These are phyloP conservation scores for Talaromyces sp. DNA, from an alignment of 2,329 filamentous ascomycete genomes.

Conservation along the genomic window DNA sequence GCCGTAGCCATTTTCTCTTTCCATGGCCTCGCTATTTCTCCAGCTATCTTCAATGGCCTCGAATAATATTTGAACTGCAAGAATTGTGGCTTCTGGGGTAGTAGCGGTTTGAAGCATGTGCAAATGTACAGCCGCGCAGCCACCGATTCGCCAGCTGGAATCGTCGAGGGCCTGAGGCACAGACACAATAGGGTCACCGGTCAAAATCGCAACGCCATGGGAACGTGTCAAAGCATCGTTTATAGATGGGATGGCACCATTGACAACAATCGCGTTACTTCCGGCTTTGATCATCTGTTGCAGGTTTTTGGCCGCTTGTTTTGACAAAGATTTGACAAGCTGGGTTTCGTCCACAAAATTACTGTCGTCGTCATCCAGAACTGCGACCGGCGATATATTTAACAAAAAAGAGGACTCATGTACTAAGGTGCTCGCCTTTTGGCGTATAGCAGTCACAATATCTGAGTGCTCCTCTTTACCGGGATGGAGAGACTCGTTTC, in stretches of 20 bases:
- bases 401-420: constrained; percentile 77
- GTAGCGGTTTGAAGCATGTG: constrained; percentile 76
- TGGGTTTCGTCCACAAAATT: constrained; percentile 67
- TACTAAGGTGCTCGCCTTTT: constrained; percentile 75
- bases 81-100: constrained; percentile 64
- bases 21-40: constrained; percentile 98
- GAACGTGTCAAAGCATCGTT: constrained; percentile 80
- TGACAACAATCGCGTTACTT: constrained; percentile 76
- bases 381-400: constrained; percentile 73
- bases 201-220: constrained; percentile 75
- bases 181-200: constrained; percentile 75
- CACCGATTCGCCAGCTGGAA: constrained; percentile 86
- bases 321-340: constrained; percentile 70
- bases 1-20: constrained; percentile 88
- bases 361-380: constrained; percentile 74
- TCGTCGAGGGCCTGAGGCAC: constrained; percentile 84
- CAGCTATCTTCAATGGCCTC: constrained; percentile 84
- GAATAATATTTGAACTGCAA: constrained; percentile 78
- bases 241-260: constrained; percentile 78
- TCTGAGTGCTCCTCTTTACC: constrained; percentile 89
- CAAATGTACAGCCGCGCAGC: constrained; percentile 77
- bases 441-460: constrained; percentile 80
- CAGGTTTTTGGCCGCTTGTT: constrained; percentile 61
- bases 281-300: constrained; percentile 66
- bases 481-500: constrained; percentile 84